Evolutionary conservation across 306 rosid species (phyloP).

Genomic region (Dryas octopetala): DNA sequence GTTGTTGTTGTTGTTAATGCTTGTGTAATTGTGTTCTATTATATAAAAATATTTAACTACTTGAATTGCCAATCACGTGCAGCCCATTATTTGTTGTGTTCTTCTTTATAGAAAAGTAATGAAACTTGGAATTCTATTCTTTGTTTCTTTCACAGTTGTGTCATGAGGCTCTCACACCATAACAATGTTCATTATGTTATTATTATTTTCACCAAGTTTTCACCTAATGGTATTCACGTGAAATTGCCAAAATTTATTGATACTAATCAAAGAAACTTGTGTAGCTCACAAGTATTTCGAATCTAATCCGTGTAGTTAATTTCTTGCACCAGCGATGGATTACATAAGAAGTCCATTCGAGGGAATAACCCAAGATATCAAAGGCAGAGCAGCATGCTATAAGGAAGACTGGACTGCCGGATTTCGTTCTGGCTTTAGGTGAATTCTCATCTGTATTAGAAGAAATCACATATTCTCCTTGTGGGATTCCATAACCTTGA

Average conservation of each 20-base stretch:
- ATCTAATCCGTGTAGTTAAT: neutral
- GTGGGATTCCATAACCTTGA: neutral
- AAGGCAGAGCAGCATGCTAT: conserved; percentile 71
- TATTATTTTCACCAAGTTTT: too few relatives aligned
- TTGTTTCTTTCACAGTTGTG: conserved; percentile 20
- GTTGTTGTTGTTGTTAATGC: neutral
- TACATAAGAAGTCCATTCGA: conserved; percentile 42
- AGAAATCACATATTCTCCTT: neutral
- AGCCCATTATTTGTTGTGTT: neutral
- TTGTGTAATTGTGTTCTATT: neutral
- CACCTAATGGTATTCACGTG: neutral
- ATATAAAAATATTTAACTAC: neutral
- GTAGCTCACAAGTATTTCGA: neutral
- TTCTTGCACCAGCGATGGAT: conserved; percentile 32
- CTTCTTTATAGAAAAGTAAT: neutral
- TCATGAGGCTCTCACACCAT: conserved; percentile 24
- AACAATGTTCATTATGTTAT: neutral
- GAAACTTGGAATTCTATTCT: neutral
- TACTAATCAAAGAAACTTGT: neutral
- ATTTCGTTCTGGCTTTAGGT: conserved; percentile 62
- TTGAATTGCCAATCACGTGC: conserved; percentile 19
- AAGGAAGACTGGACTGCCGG: conserved; percentile 72
- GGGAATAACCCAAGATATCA: conserved; percentile 66
- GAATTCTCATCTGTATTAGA: neutral
- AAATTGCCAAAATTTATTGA: neutral